Evolutionary conservation across 2,329 filamentous ascomycete genomes (phyloP).

Genomic region (Scedosporium minutisporum): DNA sequence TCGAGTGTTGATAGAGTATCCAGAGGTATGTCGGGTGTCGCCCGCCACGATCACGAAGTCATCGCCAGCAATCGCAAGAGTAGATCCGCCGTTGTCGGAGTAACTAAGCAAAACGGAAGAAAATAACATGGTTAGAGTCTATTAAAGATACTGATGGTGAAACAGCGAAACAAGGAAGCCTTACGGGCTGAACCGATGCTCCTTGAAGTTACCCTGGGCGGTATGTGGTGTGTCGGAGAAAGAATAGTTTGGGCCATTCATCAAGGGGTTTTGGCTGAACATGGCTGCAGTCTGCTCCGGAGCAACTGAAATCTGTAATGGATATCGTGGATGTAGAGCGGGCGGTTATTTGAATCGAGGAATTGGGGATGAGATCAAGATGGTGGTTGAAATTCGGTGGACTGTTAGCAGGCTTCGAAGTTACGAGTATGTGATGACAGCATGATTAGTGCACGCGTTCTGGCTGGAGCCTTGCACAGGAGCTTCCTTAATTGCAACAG

Average conservation of each 20-base stretch:
- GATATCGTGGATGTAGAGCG: no score
- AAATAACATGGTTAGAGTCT: no score
- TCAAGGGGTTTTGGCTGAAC: conserved; percentile 60
- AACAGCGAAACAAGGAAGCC: conserved; percentile 17
- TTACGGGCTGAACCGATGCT: conserved; percentile 92
- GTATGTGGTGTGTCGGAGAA: conserved; percentile 51
- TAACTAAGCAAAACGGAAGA: conserved; percentile 48
- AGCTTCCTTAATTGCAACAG: not conserved
- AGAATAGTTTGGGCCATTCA: conserved; percentile 62
- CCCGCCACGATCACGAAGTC: conserved; percentile 96
- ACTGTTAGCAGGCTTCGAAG: no score
- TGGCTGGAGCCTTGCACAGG: conserved; percentile 3
- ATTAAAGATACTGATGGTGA: not conserved
- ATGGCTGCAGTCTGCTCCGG: conserved; percentile 48
- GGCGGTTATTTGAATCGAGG: not conserved
- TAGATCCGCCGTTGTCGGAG: conserved; percentile 95
- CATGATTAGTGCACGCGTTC: conserved; percentile 5
- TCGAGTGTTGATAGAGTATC: conserved; percentile 98
- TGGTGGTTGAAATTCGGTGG: not conserved
- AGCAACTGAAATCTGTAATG: not conserved
- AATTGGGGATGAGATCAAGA: not conserved
- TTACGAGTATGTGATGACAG: not conserved
- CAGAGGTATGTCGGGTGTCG: conserved; percentile 89
- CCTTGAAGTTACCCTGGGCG: conserved; percentile 43
- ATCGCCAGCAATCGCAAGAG: conserved; percentile 84